Conservation (phyloP, 345 rosid genomes). For the Litchi chinensis region DNA sequence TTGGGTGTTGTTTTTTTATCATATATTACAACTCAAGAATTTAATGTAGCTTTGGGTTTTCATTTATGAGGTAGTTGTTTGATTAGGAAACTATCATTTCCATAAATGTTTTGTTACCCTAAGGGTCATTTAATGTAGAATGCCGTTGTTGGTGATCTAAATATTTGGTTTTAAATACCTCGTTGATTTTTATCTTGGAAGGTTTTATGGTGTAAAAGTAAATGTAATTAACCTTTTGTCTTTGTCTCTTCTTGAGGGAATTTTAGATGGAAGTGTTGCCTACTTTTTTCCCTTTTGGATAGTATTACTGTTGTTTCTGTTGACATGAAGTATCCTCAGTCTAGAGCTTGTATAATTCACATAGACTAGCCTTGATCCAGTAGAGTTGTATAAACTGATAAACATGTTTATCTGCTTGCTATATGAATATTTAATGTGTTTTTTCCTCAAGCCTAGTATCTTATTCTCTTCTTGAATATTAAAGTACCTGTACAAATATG, state of each 20-base stretch:
- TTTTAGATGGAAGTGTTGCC: background rate
- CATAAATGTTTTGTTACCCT: background rate
- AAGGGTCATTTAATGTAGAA: background rate
- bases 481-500: background rate
- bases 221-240: background rate
- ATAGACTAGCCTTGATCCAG: background rate
- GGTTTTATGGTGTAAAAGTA: background rate
- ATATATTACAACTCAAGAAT: background rate
- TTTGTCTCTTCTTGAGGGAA: background rate
- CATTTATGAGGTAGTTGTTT: background rate
- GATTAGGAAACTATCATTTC: background rate
- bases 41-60: background rate
- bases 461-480: slow-evolving; percentile 2
- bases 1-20: background rate
- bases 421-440: background rate
- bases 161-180: background rate
- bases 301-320: background rate
- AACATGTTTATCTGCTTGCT: background rate
- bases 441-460: background rate
- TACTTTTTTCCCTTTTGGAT: background rate
- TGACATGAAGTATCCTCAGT: background rate
- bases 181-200: background rate
- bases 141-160: background rate
- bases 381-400: background rate
- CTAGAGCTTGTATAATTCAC: background rate